Percentiles rank a stretch among this genome's conserved stretches.
phyloP scores from a whole-genome alignment of 2,329 filamentous ascomycete species.

The Sporothrix mexicana region DNA sequence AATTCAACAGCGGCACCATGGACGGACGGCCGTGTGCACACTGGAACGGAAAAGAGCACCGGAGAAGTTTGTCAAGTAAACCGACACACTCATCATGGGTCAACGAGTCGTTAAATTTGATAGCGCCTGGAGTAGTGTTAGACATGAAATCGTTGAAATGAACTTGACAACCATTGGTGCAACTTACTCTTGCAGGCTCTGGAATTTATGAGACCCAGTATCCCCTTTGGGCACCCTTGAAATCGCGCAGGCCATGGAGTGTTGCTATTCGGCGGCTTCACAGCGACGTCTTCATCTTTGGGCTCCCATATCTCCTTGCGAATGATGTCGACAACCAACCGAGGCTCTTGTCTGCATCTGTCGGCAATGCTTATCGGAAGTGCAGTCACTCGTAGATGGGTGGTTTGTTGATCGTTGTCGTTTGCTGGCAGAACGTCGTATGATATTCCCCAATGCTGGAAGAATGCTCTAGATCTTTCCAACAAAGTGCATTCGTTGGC shows the following conservation, averaged over 20 bases:
- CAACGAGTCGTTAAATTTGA: slow-evolving; percentile 84
- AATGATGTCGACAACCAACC: slow-evolving; percentile 74
- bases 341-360: slow-evolving; percentile 74
- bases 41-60: slow-evolving; percentile 76
- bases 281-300: slow-evolving; percentile 51
- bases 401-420: no score
- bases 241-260: slow-evolving; percentile 65
- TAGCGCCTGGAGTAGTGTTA: slow-evolving; percentile 55
- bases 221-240: slow-evolving; percentile 72
- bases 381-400: slow-evolving; percentile 55
- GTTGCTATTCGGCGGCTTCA: background rate
- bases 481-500: slow-evolving; percentile 66
- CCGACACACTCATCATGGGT: slow-evolving; percentile 61
- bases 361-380: slow-evolving; percentile 77
- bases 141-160: no score
- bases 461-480: slow-evolving; percentile 57
- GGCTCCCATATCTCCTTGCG: slow-evolving; percentile 75
- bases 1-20: slow-evolving; percentile 66
- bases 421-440: slow-evolving; percentile 52
- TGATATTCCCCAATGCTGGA: slow-evolving; percentile 75
- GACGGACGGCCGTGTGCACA: slow-evolving; percentile 80
- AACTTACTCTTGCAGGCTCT: slow-evolving; percentile 71
- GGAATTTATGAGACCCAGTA: slow-evolving; percentile 78
- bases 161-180: no score
- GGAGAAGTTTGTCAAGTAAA: slow-evolving; percentile 63